A percentile compares a stretch with the other conserved stretches of the same genome.
phyloP scores from a whole-genome alignment of 148 eudicot genomes.

The Camellia sinensis region DNA sequence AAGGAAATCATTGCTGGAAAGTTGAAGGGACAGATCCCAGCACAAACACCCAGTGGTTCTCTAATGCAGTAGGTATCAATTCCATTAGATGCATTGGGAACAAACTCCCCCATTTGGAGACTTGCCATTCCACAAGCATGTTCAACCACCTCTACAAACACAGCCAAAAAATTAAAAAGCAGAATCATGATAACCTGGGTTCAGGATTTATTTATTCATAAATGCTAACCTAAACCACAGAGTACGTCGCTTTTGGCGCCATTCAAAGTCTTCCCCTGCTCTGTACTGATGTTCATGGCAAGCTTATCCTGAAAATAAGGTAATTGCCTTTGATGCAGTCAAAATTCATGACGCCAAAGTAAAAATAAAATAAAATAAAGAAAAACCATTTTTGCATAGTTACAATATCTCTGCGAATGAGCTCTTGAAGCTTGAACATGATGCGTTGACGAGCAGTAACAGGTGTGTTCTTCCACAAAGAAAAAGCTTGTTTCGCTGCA shows the following conservation, averaged over 20 bases:
- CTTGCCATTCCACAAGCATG: slow-evolving; percentile 58
- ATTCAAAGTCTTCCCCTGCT: slow-evolving; percentile 61
- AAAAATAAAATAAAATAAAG: background rate
- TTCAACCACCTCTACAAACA: slow-evolving; percentile 56
- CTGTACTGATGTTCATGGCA: slow-evolving; percentile 41
- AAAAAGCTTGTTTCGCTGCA: slow-evolving; percentile 62
- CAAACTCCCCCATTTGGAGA: slow-evolving; percentile 53
- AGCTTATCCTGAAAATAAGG: slow-evolving; percentile 41
- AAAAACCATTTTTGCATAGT: slow-evolving; percentile 6
- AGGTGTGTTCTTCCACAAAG: slow-evolving; percentile 54
- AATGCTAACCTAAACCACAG: slow-evolving; percentile 42
- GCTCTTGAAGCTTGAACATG: slow-evolving; percentile 63
- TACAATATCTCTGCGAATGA: slow-evolving; percentile 61
- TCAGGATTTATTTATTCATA: background rate
- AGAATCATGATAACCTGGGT: background rate
- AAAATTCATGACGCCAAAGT: background rate
- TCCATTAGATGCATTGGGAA: slow-evolving; percentile 47
- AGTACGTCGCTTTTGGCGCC: slow-evolving; percentile 43
- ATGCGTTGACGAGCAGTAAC: slow-evolving; percentile 49
- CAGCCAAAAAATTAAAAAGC: slow-evolving; percentile 8
- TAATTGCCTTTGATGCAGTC: background rate
- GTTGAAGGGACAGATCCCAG: slow-evolving; percentile 55
- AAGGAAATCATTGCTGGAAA: slow-evolving; percentile 54
- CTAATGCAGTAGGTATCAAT: slow-evolving; percentile 46
- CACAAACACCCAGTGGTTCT: slow-evolving; percentile 70